Conservation (phyloP, 805 yeast species). For the Dipodascus geniculatus region DNA sequence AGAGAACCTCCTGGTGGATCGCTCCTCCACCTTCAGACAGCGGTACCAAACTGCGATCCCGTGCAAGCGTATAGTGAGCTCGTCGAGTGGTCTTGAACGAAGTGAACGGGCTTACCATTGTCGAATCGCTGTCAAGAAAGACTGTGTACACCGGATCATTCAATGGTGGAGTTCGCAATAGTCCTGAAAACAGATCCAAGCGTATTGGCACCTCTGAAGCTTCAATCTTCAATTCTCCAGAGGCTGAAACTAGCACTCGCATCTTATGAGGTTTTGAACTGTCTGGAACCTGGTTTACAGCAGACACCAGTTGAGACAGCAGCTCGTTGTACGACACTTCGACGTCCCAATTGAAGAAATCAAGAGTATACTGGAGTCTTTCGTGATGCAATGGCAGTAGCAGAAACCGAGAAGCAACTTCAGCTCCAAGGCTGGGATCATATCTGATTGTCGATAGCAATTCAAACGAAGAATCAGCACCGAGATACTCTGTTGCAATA, state of each 20-base stretch:
- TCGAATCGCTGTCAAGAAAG: slow-evolving; percentile 43
- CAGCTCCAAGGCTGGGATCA: slow-evolving; percentile 44
- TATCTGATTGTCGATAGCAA: slow-evolving; percentile 64
- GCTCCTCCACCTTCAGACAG: slow-evolving; percentile 7
- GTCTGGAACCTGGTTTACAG: slow-evolving; percentile 19
- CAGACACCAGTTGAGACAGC: slow-evolving; percentile 30
- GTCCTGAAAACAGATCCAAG: slow-evolving; percentile 21
- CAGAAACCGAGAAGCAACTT: slow-evolving; percentile 35
- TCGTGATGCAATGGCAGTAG: slow-evolving; percentile 52
- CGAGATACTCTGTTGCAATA: neutral
- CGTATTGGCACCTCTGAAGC: slow-evolving; percentile 25
- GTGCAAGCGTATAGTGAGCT: slow-evolving; percentile 46
- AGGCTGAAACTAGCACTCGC: slow-evolving; percentile 32
- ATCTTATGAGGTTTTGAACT: slow-evolving; percentile 32
- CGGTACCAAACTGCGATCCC: slow-evolving; percentile 36
- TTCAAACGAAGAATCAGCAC: slow-evolving; percentile 32
- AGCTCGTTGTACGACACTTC: slow-evolving; percentile 34
- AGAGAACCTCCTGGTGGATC: slow-evolving; percentile 48
- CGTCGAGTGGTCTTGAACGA: slow-evolving; percentile 80
- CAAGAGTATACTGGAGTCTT: slow-evolving; percentile 43
- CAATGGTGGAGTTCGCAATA: slow-evolving; percentile 14
- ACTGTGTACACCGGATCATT: slow-evolving; percentile 40
- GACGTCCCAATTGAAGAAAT: slow-evolving; percentile 41
- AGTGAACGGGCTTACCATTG: slow-evolving; percentile 59
- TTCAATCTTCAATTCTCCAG: slow-evolving; percentile 29